Conservation (phyloP, 2,329 filamentous ascomycete species). For the Bipolaris bicolor region DNA sequence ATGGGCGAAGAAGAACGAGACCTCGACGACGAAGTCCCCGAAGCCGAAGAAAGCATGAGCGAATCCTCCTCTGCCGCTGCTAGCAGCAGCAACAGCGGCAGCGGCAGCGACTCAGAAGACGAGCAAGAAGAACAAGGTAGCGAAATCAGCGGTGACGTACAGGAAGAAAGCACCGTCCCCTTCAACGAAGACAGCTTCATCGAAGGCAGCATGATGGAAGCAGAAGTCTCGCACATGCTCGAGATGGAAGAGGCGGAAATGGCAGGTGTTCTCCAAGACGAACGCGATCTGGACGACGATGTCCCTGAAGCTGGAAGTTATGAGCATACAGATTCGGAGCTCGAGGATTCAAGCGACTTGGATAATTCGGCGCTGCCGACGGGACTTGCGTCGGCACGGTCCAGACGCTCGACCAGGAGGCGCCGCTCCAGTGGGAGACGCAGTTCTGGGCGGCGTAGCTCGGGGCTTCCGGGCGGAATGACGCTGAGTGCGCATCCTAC, state of each 20-base stretch:
- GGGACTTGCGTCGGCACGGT: conserved; percentile 29
- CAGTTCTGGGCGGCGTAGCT: conserved; percentile 30
- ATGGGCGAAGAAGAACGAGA: conserved; percentile 41
- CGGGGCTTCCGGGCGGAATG: conserved; percentile 21
- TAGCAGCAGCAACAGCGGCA: conserved; percentile 1
- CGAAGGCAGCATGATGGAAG: conserved; percentile 52
- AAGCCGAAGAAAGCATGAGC: conserved; percentile 41
- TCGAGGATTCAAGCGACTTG: conserved; percentile 49
- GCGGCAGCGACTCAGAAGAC: conserved; percentile 9
- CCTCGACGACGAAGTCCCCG: conserved; percentile 50
- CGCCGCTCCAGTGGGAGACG: conserved; percentile 29
- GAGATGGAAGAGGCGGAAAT: conserved; percentile 56
- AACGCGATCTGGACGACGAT: conserved; percentile 58
- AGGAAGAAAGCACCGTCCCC: conserved; percentile 47
- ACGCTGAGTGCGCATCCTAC: conserved; percentile 8
- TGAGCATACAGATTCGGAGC: conserved; percentile 61
- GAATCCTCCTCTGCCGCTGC: conserved; percentile 46
- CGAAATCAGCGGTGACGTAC: conserved; percentile 31
- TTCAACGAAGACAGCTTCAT: conserved; percentile 58
- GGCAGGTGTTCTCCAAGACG: conserved; percentile 55
- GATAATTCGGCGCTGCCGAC: conserved; percentile 24
- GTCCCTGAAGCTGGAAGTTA: conserved; percentile 61
- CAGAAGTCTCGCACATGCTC: conserved; percentile 47
- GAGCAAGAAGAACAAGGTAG: conserved; percentile 9
- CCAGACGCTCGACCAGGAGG: conserved; percentile 28